Evolutionary conservation across 139 green algal genomes (phyloP).

Genomic region (Pseudopediastrum boryanum): DNA sequence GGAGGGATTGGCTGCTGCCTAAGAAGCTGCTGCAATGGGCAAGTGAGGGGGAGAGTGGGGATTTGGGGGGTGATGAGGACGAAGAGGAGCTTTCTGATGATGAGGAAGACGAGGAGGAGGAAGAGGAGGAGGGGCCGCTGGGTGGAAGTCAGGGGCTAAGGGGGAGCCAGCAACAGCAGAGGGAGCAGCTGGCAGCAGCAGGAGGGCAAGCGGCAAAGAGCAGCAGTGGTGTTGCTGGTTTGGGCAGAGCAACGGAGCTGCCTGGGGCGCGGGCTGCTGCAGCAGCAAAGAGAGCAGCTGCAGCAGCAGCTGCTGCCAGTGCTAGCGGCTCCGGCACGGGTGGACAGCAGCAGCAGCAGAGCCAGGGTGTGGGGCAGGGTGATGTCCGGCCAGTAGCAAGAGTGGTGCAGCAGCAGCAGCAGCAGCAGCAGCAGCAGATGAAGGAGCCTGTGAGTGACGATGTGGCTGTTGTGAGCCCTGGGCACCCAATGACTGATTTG

Average conservation of each 20-base stretch:
- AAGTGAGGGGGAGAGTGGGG: neutral
- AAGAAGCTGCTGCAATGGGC: slow-evolving; percentile 35
- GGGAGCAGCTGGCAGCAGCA: neutral
- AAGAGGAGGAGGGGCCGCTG: too few relatives aligned
- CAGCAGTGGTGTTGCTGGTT: neutral
- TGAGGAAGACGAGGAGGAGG: neutral
- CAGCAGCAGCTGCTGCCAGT: neutral
- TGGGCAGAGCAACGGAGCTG: neutral
- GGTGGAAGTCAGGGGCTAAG: too few relatives aligned
- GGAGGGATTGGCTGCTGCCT: slow-evolving; percentile 39
- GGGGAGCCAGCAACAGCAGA: neutral
- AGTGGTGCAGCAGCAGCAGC: neutral
- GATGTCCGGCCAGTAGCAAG: neutral
- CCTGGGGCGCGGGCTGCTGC: too few relatives aligned
- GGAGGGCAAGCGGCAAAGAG: neutral
- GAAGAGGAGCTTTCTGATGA: neutral
- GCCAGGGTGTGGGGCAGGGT: too few relatives aligned
- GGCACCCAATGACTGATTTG: too few relatives aligned
- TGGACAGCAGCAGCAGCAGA: neutral
- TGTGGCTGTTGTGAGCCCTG: too few relatives aligned
- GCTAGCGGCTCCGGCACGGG: neutral
- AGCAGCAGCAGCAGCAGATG: neutral
- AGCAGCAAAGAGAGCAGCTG: neutral
- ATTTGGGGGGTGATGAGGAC: neutral
- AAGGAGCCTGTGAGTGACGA: neutral